Conservation (phyloP, 495 filamentous ascomycete genomes). For the Xylaria longipes region DNA sequence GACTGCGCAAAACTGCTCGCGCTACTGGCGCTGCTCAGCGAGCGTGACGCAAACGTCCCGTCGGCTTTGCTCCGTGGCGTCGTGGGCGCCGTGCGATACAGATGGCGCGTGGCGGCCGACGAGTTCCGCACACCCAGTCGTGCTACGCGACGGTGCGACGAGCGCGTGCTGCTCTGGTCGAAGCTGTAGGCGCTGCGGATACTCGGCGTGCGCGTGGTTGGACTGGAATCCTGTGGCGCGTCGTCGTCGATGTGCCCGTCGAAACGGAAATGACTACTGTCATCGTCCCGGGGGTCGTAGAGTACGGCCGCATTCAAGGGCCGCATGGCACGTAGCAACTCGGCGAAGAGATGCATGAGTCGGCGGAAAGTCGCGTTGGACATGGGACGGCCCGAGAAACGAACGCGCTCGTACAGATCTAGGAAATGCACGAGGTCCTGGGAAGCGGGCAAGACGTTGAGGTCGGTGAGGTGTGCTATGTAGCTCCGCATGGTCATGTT, state of each 20-base stretch:
- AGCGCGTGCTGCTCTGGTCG: slow-evolving; percentile 39
- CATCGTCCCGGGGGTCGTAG: slow-evolving; percentile 38
- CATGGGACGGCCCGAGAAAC: slow-evolving; percentile 69
- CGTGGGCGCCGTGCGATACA: slow-evolving; percentile 58
- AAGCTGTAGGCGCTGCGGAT: slow-evolving; percentile 29
- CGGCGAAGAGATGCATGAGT: slow-evolving; percentile 87
- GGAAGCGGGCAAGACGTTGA: slow-evolving; percentile 68
- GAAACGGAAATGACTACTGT: slow-evolving; percentile 41
- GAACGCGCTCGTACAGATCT: slow-evolving; percentile 76
- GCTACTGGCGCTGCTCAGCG: slow-evolving; percentile 44
- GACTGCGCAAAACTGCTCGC: slow-evolving; percentile 53
- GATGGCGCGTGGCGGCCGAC: slow-evolving; percentile 44
- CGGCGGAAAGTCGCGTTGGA: slow-evolving; percentile 73
- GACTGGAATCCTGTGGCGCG: slow-evolving; percentile 43
- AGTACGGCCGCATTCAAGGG: slow-evolving; percentile 60
- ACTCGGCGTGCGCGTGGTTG: slow-evolving; percentile 31
- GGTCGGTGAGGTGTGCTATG: slow-evolving; percentile 67
- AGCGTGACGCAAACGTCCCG: slow-evolving; percentile 35
- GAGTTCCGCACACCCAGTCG: slow-evolving; percentile 39
- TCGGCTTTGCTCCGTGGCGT: slow-evolving; percentile 52
- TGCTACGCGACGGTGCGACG: slow-evolving; percentile 26
- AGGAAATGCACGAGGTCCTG: slow-evolving; percentile 69
- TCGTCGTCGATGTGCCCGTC: slow-evolving; percentile 57
- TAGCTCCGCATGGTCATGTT: slow-evolving; percentile 85
- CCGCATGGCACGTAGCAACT: slow-evolving; percentile 78